A percentile compares a stretch with the other conserved stretches of the same genome.
These are phyloP conservation scores for Cynanchum wilfordii DNA, from an alignment of 257 asterid species.

Conservation along the genomic window DNA sequence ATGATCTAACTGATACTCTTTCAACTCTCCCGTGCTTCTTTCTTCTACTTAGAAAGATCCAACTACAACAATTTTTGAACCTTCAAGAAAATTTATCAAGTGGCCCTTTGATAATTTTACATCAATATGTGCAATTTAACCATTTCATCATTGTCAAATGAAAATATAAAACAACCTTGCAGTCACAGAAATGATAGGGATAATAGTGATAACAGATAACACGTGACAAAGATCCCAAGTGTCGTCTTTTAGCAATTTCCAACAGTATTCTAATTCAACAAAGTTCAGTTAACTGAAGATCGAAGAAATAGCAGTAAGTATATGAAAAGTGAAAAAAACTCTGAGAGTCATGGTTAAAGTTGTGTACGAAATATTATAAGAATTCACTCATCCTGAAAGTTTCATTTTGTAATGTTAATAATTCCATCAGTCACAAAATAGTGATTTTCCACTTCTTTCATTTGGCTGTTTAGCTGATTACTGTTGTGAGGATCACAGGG, in stretches of 20 bases:
- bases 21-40: neutral
- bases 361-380: neutral
- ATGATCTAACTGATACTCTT: neutral
- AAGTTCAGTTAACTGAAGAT: neutral
- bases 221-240: neutral
- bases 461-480: neutral
- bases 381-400: neutral
- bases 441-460: neutral
- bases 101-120: neutral
- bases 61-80: neutral
- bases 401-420: neutral
- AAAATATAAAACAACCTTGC: neutral
- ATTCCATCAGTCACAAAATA: neutral
- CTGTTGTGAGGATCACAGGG: neutral
- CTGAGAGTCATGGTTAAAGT: neutral
- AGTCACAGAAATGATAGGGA: neutral
- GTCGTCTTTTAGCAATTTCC: neutral
- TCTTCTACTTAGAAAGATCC: neutral
- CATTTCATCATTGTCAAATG: neutral
- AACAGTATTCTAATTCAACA: neutral
- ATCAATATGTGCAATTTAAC: neutral
- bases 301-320: neutral
- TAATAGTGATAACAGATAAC: neutral
- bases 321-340: neutral
- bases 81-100: neutral